Base-by-base conservation (phyloP, 345 rosid genomes). In the Citrus hindsii region DNA sequence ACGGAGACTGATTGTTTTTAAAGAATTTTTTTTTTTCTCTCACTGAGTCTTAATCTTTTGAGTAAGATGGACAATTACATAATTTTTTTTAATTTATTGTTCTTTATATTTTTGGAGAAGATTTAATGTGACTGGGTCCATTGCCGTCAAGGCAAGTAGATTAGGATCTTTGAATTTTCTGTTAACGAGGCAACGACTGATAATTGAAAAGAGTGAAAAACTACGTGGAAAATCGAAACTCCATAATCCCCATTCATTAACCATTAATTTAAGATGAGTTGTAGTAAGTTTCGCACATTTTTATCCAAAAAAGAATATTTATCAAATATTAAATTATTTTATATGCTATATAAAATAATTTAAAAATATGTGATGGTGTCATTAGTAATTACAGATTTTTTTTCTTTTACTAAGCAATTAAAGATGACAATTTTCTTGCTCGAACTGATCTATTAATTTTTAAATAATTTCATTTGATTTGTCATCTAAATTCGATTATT, bases 121-220 rank as follows among this genome's bases (percentile, higher is more conserved):
- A 30, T 75, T 75, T 5, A 28, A 30, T 62, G 71, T 7, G 70
- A 62, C 71, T 24, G 77, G 80, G 69, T 73, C 77, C 59, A 59
- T 2, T 46, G 59, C 35, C 48, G 63, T 48, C 30, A 19, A 9
- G 56, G 76, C 72, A 61, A 38, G 70, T 25, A 80, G 78, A 70
- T 66, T 72, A 48, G 22, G 63, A 79, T 67, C 28, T 79, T 46
- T 74, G 76, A 67, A 19, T 21, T 25, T 70, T 69, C 75, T 69
- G 63, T 76, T 24, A 13, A 74, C 58, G 16, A 7, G n/a, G 59
- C 46, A 69, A 42, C 21, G 42, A n/a, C 30, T 56, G 46, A 72
- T 2, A 14, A 14, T 24, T 75, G 3, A 55, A 9, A 27, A n/a
- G 7, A 76, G 18, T 22, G 25, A 19, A 28, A 53, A 12, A 42